Conservation (phyloP, 805 yeast genomes). For the Cyberlindnera meyerae region DNA sequence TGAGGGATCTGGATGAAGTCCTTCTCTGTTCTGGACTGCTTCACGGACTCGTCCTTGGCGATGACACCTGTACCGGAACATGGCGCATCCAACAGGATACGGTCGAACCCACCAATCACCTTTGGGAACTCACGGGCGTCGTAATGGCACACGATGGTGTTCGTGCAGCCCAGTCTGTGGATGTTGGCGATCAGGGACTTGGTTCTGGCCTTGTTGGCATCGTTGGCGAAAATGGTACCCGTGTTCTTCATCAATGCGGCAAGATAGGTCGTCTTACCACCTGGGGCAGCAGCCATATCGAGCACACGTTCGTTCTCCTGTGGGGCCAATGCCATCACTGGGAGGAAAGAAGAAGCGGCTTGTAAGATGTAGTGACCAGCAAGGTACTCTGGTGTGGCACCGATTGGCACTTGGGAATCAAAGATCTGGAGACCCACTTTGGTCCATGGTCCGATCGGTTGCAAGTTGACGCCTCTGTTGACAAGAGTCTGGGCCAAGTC, state of each 20-base stretch:
- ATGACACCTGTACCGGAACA: conserved; percentile 99
- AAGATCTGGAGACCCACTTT: conserved; percentile 96
- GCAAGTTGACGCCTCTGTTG: conserved; percentile 94
- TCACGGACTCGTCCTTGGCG: conserved; percentile 93
- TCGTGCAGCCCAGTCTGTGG: conserved; percentile 94
- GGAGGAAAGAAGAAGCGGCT: conserved; percentile 97
- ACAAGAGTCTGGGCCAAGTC: conserved; percentile 93
- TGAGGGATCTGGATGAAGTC: conserved; percentile 97
- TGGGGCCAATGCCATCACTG: conserved; percentile 97
- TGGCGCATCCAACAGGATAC: conserved; percentile 94
- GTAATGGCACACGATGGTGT: conserved; percentile 93
- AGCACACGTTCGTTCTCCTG: conserved; percentile 91
- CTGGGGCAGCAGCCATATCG: conserved; percentile 99
- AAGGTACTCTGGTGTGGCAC: conserved; percentile 98
- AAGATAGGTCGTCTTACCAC: conserved; percentile 95
- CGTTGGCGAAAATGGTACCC: conserved; percentile 96
- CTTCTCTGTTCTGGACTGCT: conserved; percentile 88
- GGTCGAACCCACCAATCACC: conserved; percentile 96
- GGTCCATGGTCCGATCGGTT: conserved; percentile 97
- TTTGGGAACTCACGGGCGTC: conserved; percentile 98
- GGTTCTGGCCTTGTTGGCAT: conserved; percentile 93
- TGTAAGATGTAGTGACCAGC: conserved; percentile 97
- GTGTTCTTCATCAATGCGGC: conserved; percentile 97
- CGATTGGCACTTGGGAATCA: conserved; percentile 98
- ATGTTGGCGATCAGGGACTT: conserved; percentile 95